These are phyloP conservation scores for Pyronema omphalodes DNA, from an alignment of 495 filamentous ascomycete species.

Conservation along the genomic window DNA sequence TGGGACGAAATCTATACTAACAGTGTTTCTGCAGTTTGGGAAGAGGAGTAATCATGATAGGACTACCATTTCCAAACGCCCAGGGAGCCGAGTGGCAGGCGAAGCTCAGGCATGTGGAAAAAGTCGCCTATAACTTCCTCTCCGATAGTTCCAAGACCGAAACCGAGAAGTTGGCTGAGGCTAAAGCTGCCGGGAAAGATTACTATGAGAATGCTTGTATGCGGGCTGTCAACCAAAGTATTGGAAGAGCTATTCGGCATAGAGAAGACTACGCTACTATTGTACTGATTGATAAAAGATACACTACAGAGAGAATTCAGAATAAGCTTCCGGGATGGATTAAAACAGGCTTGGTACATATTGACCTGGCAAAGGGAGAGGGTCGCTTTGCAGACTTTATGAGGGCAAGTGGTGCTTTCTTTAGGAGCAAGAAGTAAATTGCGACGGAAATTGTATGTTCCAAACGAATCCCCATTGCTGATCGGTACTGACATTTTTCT, in stretches of 20 bases:
- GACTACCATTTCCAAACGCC: conserved; percentile 84
- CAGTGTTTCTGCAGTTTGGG: conserved; percentile 37
- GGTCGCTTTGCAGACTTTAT: conserved; percentile 36
- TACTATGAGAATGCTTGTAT: conserved; percentile 95
- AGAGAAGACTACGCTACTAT: conserved; percentile 78
- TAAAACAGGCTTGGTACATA: conserved; percentile 35
- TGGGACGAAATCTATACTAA: neutral
- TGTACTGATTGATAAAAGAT: conserved; percentile 64
- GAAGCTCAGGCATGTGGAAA: conserved; percentile 69
- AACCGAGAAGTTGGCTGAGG: conserved; percentile 13
- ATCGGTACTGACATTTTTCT: neutral
- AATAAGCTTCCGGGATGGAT: conserved; percentile 85
- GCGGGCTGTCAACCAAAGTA: conserved; percentile 91
- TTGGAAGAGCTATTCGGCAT: conserved; percentile 83
- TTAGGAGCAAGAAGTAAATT: conserved; percentile 33
- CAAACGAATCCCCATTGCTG: neutral
- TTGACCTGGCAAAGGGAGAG: conserved; percentile 24
- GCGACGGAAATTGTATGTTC: neutral
- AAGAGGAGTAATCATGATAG: conserved; percentile 72
- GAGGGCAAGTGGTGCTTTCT: conserved; percentile 38
- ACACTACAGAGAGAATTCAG: conserved; percentile 46
- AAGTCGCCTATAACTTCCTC: conserved; percentile 31
- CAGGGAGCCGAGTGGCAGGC: conserved; percentile 82
- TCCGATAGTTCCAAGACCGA: neutral
- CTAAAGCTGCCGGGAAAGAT: conserved; percentile 52